Conservation (phyloP, 805 yeast genomes). For the Candida anglica region DNA sequence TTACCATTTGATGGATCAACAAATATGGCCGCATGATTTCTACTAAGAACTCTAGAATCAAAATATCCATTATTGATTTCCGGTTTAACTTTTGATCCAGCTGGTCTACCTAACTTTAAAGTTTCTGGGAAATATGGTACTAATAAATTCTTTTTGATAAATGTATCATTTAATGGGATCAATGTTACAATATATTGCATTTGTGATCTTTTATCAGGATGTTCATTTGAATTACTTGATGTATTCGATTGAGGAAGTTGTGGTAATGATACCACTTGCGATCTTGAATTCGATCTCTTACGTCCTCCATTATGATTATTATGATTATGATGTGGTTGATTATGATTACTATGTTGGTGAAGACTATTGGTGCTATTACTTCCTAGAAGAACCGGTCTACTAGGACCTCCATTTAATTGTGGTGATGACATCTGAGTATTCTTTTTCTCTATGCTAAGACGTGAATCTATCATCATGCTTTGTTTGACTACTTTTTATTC, state of each 20-base stretch:
- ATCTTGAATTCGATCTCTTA: constrained; percentile 38
- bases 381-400: too few relatives aligned
- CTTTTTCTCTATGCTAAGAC: too few relatives aligned
- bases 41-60: constrained; percentile 86
- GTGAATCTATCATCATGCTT: too few relatives aligned
- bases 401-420: too few relatives aligned
- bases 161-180: constrained; percentile 74
- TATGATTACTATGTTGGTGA: too few relatives aligned
- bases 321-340: too few relatives aligned
- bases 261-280: too few relatives aligned
- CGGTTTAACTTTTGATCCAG: constrained; percentile 56
- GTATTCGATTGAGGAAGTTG: too few relatives aligned
- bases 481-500: too few relatives aligned
- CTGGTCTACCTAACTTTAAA: constrained; percentile 85
- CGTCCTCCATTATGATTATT: constrained; percentile 11
- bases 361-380: too few relatives aligned
- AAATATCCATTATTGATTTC: constrained; percentile 84
- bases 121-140: constrained; percentile 83
- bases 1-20: constrained; percentile 62
- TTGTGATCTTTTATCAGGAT: constrained; percentile 20
- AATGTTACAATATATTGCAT: constrained; percentile 62
- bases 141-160: constrained; percentile 70
- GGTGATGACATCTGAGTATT: too few relatives aligned
- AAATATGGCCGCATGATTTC: constrained; percentile 91
- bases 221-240: too few relatives aligned